These are phyloP conservation scores for Collybia sordida DNA, from an alignment of 768 basidiomycete species.

Conservation along the genomic window DNA sequence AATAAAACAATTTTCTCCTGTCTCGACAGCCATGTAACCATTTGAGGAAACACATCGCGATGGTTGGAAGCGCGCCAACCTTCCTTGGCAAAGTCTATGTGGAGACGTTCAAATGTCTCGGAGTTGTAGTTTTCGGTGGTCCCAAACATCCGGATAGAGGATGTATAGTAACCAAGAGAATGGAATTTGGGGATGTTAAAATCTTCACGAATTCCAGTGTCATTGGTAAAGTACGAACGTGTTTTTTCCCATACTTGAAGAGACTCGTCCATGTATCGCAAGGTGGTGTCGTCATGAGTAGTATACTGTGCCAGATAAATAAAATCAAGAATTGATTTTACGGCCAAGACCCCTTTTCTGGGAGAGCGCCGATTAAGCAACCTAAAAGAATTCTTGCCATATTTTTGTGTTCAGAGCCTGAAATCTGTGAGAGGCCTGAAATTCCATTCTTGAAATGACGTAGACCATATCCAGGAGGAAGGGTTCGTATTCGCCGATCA, in stretches of 20 bases:
- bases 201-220: constrained; percentile 18
- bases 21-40: constrained; percentile 34
- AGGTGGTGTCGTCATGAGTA: constrained; percentile 22
- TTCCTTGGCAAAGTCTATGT: constrained; percentile 41
- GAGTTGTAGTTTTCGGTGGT: constrained; percentile 31
- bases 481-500: background rate
- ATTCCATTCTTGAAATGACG: constrained; percentile 43
- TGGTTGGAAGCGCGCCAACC: constrained; percentile 29
- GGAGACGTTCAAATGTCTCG: constrained; percentile 34
- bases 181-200: constrained; percentile 42
- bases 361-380: constrained; percentile 22
- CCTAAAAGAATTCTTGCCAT: constrained; percentile 34
- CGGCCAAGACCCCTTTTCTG: constrained; percentile 14
- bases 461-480: constrained; percentile 13
- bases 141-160: constrained; percentile 22
- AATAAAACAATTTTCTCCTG: constrained; percentile 31
- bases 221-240: constrained; percentile 26
- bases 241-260: constrained; percentile 29
- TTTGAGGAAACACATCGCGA: constrained; percentile 29
- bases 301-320: constrained; percentile 30
- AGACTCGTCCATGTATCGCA: constrained; percentile 21
- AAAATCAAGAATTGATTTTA: constrained; percentile 31
- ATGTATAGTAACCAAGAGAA: constrained; percentile 27
- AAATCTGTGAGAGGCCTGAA: constrained; percentile 37
- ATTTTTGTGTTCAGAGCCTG: constrained; percentile 38